Base-by-base conservation (phyloP, 2,329 filamentous ascomycete genomes). In the Botrytis fragariae region DNA sequence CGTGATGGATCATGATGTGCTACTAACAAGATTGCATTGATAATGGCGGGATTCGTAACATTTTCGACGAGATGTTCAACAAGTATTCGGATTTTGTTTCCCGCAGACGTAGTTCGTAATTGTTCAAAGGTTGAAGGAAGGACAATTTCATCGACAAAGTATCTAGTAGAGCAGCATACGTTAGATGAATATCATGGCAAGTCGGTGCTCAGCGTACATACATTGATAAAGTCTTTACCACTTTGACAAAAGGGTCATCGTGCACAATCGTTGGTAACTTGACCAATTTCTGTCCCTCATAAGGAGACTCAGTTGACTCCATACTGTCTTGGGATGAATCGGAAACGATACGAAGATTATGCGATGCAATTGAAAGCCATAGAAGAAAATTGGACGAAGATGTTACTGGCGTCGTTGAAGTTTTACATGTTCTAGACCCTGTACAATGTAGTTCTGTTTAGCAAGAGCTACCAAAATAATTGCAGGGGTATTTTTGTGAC, bases 111-210 rank as follows among this genome's bases (percentile, higher is more conserved):
- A 9, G 90, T 91, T 65, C 91, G 86, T 14, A 94, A 84, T 81
- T 93, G 91, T 79, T 94, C 92, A 82, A 93, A 94, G 22, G 88
- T 91, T 79, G 88, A 88, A 25, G 92, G 91, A 63, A 90, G 83
- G 69, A 87, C 85, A 72, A 94, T 86, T 35, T 87, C 87, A 73
- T 90, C 87, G 73, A 86, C 84, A 75, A 93, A 87, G 80, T 88
- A 92, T 71, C 90, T 92, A n/a, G 48, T n/a, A n/a, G 61, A 54
- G 63, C 20, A 63, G 42, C 10, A 12, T 25, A n/a, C 57, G 37
- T 78, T n/a, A 77, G 51, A 29, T 59, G 9, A 2, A 37, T 22
- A 25, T 25, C 18, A 65, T 54, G 12, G 18, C 25, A 62, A 2
- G 35, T 32, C 39, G 51, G 12, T 10, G 54, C 10, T 45, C 20